phyloP scores from a whole-genome alignment of 2,329 filamentous ascomycete genomes.

The Xylariaceae sp. region DNA sequence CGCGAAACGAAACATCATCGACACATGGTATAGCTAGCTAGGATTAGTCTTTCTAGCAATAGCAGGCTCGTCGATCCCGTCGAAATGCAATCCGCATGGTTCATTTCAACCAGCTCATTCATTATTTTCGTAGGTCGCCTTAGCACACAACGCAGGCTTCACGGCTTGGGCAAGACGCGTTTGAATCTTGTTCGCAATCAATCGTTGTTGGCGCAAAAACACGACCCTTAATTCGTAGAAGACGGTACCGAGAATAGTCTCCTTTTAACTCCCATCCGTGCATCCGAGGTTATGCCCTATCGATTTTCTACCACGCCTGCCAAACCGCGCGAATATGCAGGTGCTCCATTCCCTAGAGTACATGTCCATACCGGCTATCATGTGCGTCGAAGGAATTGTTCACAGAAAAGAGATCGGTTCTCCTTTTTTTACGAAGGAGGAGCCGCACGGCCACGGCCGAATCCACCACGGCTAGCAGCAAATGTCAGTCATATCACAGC shows the following conservation, averaged over 20 bases:
- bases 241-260: constrained; percentile 35
- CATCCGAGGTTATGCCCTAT: constrained; percentile 42
- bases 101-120: constrained; percentile 9
- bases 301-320: constrained; percentile 44
- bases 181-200: constrained; percentile 20
- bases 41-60: constrained; percentile 2
- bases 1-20: neutral
- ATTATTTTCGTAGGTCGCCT: constrained; percentile 9
- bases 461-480: constrained; percentile 67
- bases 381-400: constrained; percentile 33
- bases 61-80: neutral
- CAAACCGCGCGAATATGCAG: constrained; percentile 43
- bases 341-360: constrained; percentile 38
- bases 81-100: constrained; percentile 1
- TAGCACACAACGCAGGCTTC: constrained; percentile 14
- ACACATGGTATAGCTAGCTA: neutral
- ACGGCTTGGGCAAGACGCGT: constrained; percentile 11
- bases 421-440: constrained; percentile 57
- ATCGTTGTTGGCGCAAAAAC: constrained; percentile 31
- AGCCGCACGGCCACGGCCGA: constrained; percentile 82
- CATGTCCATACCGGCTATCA: constrained; percentile 32
- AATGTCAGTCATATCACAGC: constrained; percentile 18
- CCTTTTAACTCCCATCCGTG: constrained; percentile 37
- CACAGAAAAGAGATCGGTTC: constrained; percentile 38
- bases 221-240: constrained; percentile 34